A percentile compares a stretch with the other conserved stretches of the same genome.
Conservation (phyloP, 2,329 filamentous ascomycete species). For the Epichloe amarillans region DNA sequence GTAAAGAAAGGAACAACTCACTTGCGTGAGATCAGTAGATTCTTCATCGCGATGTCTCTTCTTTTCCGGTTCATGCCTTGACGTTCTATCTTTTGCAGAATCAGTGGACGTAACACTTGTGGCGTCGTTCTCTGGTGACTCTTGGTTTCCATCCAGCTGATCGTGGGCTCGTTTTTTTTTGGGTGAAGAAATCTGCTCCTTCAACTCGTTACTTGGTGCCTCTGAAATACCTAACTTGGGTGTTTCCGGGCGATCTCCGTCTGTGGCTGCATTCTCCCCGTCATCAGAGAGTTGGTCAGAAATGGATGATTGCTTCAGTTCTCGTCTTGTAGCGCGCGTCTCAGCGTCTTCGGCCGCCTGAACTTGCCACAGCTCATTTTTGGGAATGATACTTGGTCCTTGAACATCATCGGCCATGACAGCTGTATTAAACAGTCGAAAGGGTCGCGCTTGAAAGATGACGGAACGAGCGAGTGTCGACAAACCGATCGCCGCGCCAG, state of each 20-base stretch:
- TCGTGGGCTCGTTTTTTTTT: constrained; percentile 55
- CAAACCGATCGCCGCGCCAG: neutral
- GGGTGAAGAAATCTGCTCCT: constrained; percentile 42
- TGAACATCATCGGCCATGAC: constrained; percentile 32
- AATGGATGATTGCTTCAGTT: constrained; percentile 51
- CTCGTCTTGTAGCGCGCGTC: constrained; percentile 49
- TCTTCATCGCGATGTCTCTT: constrained; percentile 47
- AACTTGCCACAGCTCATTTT: constrained; percentile 18
- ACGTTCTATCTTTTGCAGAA: constrained; percentile 35
- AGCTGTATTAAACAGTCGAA: neutral
- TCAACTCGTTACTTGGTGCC: constrained; percentile 23
- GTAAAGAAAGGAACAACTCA: constrained; percentile 12
- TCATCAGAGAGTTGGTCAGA: constrained; percentile 27
- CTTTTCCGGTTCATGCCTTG: constrained; percentile 44
- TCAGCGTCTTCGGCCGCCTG: constrained; percentile 44
- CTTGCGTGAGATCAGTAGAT: constrained; percentile 18
- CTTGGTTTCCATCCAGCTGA: constrained; percentile 38
- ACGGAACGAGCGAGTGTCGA: neutral
- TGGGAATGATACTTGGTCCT: constrained; percentile 28
- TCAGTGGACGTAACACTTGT: constrained; percentile 28
- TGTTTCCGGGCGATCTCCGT: constrained; percentile 17
- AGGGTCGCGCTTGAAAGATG: neutral
- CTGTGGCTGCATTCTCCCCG: neutral
- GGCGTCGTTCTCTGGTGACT: constrained; percentile 27
- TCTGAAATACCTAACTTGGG: constrained; percentile 23